phyloP scores from a whole-genome alignment of 495 filamentous ascomycete genomes.

The Venustampulla echinocandica region DNA sequence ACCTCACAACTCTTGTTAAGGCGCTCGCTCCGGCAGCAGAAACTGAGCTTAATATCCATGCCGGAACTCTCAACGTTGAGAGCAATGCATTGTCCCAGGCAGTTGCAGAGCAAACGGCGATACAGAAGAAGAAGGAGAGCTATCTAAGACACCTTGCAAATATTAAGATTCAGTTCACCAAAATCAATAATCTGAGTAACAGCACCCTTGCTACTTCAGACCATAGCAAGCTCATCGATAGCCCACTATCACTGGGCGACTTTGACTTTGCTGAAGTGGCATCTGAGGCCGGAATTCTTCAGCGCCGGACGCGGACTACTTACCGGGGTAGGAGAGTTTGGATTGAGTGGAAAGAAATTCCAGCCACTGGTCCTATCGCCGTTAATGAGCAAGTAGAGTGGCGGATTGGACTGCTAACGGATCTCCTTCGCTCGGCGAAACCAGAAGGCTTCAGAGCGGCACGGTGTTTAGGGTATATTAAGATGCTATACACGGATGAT shows the following conservation, averaged over 20 bases:
- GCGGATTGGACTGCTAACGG: not conserved
- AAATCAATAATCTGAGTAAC: not conserved
- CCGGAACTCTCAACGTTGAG: not conserved
- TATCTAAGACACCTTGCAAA: not conserved
- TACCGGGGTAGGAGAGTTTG: not conserved
- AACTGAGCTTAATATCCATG: not conserved
- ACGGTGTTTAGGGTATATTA: not conserved
- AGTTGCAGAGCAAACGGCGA: not conserved
- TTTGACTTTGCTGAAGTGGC: not conserved
- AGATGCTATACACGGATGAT: no score
- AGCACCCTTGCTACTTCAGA: not conserved
- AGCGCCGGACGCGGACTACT: not conserved
- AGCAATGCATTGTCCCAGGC: not conserved
- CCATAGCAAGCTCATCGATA: not conserved
- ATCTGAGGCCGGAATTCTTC: no score
- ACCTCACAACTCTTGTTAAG: not conserved
- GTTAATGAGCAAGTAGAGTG: not conserved
- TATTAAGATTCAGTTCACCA: not conserved
- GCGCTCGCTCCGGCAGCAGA: not conserved
- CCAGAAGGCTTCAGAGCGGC: not conserved
- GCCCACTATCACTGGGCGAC: not conserved
- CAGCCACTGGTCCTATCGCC: not conserved
- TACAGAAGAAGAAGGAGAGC: not conserved
- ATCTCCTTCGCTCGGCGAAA: not conserved
- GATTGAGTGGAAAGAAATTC: not conserved